These are phyloP conservation scores for Aspergillus indologenus DNA, from an alignment of 495 filamentous ascomycete genomes.

Conservation along the genomic window DNA sequence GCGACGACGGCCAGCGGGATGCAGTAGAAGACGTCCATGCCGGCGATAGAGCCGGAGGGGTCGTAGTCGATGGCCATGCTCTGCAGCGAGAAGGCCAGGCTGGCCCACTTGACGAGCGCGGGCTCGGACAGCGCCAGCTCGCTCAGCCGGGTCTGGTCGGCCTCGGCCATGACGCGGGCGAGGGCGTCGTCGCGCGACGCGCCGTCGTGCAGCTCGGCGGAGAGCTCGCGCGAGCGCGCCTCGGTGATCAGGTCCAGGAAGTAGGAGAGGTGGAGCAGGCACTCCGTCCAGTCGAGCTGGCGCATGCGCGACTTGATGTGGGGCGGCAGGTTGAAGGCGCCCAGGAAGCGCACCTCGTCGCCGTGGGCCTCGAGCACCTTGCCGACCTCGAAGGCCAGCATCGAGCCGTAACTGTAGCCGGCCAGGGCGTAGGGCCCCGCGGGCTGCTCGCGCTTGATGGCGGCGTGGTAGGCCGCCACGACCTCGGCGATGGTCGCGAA, in stretches of 20 bases:
- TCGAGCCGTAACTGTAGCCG: conserved; percentile 51
- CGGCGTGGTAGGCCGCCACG: conserved; percentile 35
- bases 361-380: conserved; percentile 41
- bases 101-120: conserved; percentile 35
- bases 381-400: conserved; percentile 52
- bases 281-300: conserved; percentile 42
- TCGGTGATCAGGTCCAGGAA: conserved; percentile 48
- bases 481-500: conserved; percentile 35
- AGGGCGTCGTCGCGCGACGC: conserved; percentile 23
- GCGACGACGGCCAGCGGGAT: conserved; percentile 40
- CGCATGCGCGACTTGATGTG: conserved; percentile 52
- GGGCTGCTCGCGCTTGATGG: conserved; percentile 45
- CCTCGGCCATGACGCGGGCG: conserved; percentile 25
- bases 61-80: conserved; percentile 47
- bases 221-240: conserved; percentile 20
- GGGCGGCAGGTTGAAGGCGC: conserved; percentile 40
- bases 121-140: conserved; percentile 37
- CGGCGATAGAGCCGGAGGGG: conserved; percentile 34
- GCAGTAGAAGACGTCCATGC: conserved; percentile 50
- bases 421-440: conserved; percentile 52
- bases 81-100: conserved; percentile 40
- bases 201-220: conserved; percentile 12
- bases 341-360: conserved; percentile 28
- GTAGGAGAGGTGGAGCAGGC: conserved; percentile 43
- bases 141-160: conserved; percentile 23